phyloP scores from a whole-genome alignment of 2,329 filamentous ascomycete species.

The Fusarium torreyae region DNA sequence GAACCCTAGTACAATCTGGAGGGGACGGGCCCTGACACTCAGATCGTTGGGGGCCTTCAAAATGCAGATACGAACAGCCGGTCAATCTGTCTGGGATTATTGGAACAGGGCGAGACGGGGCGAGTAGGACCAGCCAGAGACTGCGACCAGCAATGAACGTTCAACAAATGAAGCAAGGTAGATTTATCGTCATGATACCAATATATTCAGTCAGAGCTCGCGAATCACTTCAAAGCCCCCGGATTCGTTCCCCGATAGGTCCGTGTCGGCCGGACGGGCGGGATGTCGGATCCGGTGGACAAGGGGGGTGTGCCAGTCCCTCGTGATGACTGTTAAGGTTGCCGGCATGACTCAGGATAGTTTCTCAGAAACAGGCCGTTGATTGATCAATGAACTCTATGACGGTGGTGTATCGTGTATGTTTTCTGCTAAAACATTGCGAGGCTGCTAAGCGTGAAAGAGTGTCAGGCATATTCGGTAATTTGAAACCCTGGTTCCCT shows the following conservation, averaged over 20 bases:
- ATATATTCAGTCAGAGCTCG: constrained; percentile 19
- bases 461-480: constrained; percentile 19
- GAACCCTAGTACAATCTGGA: constrained; percentile 24
- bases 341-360: constrained; percentile 35
- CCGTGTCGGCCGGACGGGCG: constrained; percentile 41
- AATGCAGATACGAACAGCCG: constrained; percentile 12
- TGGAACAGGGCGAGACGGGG: constrained; percentile 24
- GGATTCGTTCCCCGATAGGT: constrained; percentile 44
- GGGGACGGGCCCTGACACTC: constrained; percentile 9
- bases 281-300: constrained; percentile 38
- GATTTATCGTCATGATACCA: constrained; percentile 12
- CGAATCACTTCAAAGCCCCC: constrained; percentile 24
- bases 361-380: constrained; percentile 22
- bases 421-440: constrained; percentile 5
- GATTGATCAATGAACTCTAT: constrained; percentile 23
- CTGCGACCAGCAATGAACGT: constrained; percentile 5
- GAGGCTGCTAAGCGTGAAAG: constrained; percentile 20
- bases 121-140: constrained; percentile 18
- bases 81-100: constrained; percentile 7
- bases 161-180: constrained; percentile 19
- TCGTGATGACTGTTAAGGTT: constrained; percentile 22
- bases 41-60: constrained; percentile 20
- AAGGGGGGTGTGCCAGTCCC: constrained; percentile 27
- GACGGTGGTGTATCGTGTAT: constrained; percentile 7
- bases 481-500: constrained; percentile 23